Evolutionary conservation across 1,284 basidiomycete species (phyloP), one percentile per base, ranked within the genome.

Genomic region (Ustilago trichophora): DNA sequence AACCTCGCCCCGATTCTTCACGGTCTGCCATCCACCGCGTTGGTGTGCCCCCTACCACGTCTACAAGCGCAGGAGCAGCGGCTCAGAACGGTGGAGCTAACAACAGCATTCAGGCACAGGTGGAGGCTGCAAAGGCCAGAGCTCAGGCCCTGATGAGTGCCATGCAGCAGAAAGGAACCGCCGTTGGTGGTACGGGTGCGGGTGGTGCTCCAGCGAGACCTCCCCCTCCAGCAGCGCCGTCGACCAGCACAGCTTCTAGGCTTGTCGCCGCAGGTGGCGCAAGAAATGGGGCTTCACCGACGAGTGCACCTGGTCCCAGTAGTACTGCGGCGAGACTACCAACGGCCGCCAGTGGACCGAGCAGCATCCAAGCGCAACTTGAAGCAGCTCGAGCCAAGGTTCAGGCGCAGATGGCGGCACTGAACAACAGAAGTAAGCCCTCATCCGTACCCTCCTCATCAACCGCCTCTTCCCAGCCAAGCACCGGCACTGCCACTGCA

Each of bases 121-220:
- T 75, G 6, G 73, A 51, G 13, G 73, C 64, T 11, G 73, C 73
- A 10, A 66, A 62, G 36, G 73, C 73, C 6, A 67, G 59, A 36
- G 56, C 65, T 1, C 57, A 65, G 35, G 73, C 71, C 0, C 36
- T 67, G 53, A 58, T 64, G 56, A 60, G 41, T 22, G 54, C 68
- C 8, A 46, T 70, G 33, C 56, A 59, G 41, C 57, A 43, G 34
- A 71, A n/a, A n/a, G n/a, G n/a, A n/a, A n/a, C n/a, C n/a, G n/a
- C n/a, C n/a, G n/a, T n/a, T n/a, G n/a, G n/a, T n/a, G n/a, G n/a
- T n/a, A n/a, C n/a, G n/a, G n/a, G n/a, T n/a, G 27, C 27, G 27
- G 27, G 8, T 18, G 13, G 38, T 22, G 10, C 44, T n/a, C 15
- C 45, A 25, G 27, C 38, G 6, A 31, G 29, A 33, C 29, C 48